Base-by-base conservation (phyloP, 495 filamentous ascomycete genomes). In the Pyrenula massariospora region DNA sequence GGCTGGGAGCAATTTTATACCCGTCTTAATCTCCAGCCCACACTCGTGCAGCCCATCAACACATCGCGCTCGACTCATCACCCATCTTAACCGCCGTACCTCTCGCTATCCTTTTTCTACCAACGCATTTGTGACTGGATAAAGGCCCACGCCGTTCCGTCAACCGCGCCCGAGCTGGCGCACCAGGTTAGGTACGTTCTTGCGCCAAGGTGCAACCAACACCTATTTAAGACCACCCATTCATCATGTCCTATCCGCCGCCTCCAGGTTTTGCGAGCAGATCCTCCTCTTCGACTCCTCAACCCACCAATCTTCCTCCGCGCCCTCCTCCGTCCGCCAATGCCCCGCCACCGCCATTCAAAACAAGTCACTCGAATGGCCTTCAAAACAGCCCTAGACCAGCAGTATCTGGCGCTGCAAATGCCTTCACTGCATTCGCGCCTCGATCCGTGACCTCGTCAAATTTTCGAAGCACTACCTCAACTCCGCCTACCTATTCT, bases 181-280 rank as follows among this genome's bases (percentile, higher is more conserved):
- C 31, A 42, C 31, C 8, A 42, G 31, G 31, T 15, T 42, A 42
- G 31, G 31, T 42, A 42, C 31, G 31, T 42, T 15, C 15, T 42
- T 42, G 31, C 31, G 15, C 15, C 31, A 42, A 42, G 31, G 8
- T 42, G 15, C 31, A 55, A 69, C 59, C 62, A 57, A 66, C 59
- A 63, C 55, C 65, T 61, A 68, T 69, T 59, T 65, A 59, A 77
- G 73, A 76, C 77, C 56, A 73, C 70, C 78, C 82, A 73, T 91
- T 91, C 87, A 91, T 87, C 85, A 94, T 95, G 91, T 85, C 90
- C 71, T 91, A 90, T 79, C 87, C 88, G 65, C 87, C 88, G 64
- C 88, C 88, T 84, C 88, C 90, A 87, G 89, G 89, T 85, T 80
- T 86, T 65, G 81, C 78, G 62, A 42, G 15, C 31, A 42, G 15